Evolutionary conservation across 768 basidiomycete species (phyloP).

Genomic region (Termitomyces sp.): DNA sequence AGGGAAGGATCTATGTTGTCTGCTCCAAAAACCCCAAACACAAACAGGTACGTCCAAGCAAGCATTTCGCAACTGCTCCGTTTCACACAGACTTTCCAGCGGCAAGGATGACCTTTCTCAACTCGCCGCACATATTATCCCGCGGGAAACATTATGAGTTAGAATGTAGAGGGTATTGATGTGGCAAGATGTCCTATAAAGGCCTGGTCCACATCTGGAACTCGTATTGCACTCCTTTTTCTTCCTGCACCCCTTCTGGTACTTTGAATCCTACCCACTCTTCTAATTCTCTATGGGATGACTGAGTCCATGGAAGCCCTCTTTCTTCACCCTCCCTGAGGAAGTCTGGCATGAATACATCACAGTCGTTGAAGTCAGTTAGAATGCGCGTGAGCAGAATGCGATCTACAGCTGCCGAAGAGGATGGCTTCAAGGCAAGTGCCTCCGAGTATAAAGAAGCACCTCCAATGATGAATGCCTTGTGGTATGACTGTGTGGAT

Average conservation of each 20-base stretch:
- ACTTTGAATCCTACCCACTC: conserved; percentile 84
- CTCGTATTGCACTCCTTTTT: conserved; percentile 83
- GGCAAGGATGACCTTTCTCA: conserved; percentile 53
- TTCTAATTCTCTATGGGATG: conserved; percentile 60
- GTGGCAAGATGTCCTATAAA: conserved; percentile 11
- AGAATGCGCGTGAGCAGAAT: conserved; percentile 82
- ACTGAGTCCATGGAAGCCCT: conserved; percentile 47
- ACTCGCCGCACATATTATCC: not conserved
- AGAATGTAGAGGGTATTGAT: not conserved
- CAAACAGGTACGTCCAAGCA: conserved; percentile 72
- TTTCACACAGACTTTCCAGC: conserved; percentile 34
- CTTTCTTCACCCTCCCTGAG: conserved; percentile 35
- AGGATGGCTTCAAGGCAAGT: conserved; percentile 39
- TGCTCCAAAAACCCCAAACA: conserved; percentile 96
- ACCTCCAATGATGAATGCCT: conserved; percentile 90
- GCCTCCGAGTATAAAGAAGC: conserved; percentile 76
- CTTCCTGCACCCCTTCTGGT: conserved; percentile 69
- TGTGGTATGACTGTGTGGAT: conserved; percentile 37
- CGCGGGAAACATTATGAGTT: not conserved
- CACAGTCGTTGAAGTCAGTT: conserved; percentile 78
- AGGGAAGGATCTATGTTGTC: conserved; percentile 89
- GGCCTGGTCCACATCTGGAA: conserved; percentile 92
- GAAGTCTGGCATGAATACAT: conserved; percentile 84
- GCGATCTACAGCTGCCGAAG: conserved; percentile 59
- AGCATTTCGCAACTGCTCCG: not conserved